Conservation (phyloP, 768 basidiomycete species). For the Russula olivacea region DNA sequence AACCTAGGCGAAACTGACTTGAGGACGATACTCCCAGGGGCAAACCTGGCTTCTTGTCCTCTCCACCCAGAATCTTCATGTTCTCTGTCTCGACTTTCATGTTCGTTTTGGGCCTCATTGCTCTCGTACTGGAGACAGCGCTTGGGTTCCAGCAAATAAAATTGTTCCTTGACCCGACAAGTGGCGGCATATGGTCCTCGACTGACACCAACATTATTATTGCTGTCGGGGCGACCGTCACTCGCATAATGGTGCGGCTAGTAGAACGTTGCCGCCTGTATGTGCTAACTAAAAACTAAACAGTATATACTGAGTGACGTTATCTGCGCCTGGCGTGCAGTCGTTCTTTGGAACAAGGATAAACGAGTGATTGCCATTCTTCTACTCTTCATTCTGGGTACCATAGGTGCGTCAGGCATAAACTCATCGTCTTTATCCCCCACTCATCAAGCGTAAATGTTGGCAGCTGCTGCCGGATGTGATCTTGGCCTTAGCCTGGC, state of each 20-base stretch:
- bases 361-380: constrained; percentile 16
- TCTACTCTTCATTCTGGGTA: constrained; percentile 10
- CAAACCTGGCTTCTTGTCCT: constrained; percentile 12
- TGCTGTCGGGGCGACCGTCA: constrained; percentile 5
- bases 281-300: neutral
- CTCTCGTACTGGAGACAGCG: constrained; percentile 11
- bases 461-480: constrained; percentile 7
- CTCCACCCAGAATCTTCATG: constrained; percentile 14
- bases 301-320: constrained; percentile 19
- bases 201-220: neutral
- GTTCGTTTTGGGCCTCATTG: constrained; percentile 12
- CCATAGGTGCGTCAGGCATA: neutral
- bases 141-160: constrained; percentile 12
- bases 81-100: constrained; percentile 18
- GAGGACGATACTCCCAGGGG: neutral
- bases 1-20: neutral
- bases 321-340: constrained; percentile 21
- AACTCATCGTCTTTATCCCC: no score
- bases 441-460: neutral
- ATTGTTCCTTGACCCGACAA: constrained; percentile 2
- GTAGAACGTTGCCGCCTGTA: neutral
- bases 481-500: constrained; percentile 6
- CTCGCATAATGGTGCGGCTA: constrained; percentile 7
- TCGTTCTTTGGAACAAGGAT: constrained; percentile 17
- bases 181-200: constrained; percentile 11